A percentile compares a stretch with the other conserved stretches of the same genome.
phyloP scores from a whole-genome alignment of 129 eudicot species.

The Gnaphalium uliginosum region DNA sequence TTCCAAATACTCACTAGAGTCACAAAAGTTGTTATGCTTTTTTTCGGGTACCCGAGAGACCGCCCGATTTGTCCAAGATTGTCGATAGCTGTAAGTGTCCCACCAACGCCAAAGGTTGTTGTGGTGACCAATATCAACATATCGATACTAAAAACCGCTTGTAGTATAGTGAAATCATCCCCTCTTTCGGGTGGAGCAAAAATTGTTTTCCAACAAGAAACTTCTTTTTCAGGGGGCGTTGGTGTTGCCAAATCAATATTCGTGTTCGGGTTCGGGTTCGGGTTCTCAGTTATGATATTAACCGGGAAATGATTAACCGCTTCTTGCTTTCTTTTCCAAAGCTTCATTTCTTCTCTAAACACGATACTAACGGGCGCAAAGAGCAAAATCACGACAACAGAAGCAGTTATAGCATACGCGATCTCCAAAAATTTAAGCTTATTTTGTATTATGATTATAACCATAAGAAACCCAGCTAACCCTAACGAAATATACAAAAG shows the following conservation, averaged over 20 bases:
- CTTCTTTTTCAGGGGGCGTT: slow-evolving; percentile 17
- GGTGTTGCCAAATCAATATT: background rate
- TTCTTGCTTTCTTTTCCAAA: slow-evolving; percentile 33
- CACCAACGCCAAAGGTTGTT: slow-evolving; percentile 69
- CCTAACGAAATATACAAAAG: slow-evolving; percentile 63
- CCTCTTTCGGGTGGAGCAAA: slow-evolving; percentile 71
- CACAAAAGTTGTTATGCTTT: slow-evolving; percentile 63
- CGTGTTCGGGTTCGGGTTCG: slow-evolving; percentile 5
- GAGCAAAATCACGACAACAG: slow-evolving; percentile 49
- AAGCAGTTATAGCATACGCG: slow-evolving; percentile 38
- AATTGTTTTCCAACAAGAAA: slow-evolving; percentile 44
- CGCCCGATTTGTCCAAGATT: slow-evolving; percentile 85
- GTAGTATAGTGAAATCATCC: slow-evolving; percentile 69
- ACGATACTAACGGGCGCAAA: slow-evolving; percentile 54
- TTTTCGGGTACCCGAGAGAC: slow-evolving; percentile 65
- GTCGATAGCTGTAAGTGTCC: slow-evolving; percentile 77
- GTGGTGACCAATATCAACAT: slow-evolving; percentile 63
- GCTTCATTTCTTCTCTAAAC: slow-evolving; percentile 47
- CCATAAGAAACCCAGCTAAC: slow-evolving; percentile 81
- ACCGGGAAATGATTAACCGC: slow-evolving; percentile 9
- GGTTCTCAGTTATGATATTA: slow-evolving; percentile 29
- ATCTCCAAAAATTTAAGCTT: slow-evolving; percentile 31
- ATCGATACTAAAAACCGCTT: slow-evolving; percentile 77
- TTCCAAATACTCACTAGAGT: slow-evolving; percentile 88
- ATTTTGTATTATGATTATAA: slow-evolving; percentile 54